Evolutionary conservation across 2,329 filamentous ascomycete species (phyloP).

Genomic region (Zymoseptoria brevis): DNA sequence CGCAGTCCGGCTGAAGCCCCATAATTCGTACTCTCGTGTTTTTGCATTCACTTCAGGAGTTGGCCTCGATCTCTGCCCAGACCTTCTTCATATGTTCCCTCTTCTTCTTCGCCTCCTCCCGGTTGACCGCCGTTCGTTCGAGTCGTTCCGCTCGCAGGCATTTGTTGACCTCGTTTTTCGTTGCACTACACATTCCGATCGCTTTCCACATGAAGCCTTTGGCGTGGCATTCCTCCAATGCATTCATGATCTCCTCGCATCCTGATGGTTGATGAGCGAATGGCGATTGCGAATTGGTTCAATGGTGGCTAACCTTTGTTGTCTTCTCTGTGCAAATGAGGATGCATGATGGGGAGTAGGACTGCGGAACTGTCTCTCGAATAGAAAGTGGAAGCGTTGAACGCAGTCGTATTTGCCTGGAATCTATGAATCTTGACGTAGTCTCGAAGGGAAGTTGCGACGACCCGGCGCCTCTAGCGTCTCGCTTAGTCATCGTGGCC

Average conservation of each 20-base stretch:
- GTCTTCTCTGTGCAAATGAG: constrained; percentile 88
- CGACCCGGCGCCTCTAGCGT: background rate
- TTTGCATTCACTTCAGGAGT: constrained; percentile 43
- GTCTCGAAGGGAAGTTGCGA: background rate
- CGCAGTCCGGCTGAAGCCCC: too few species aligned
- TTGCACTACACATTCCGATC: constrained; percentile 78
- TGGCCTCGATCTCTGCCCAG: constrained; percentile 71
- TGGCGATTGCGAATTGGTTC: background rate
- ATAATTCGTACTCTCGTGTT: too few species aligned
- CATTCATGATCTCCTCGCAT: constrained; percentile 88
- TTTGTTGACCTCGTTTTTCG: constrained; percentile 74
- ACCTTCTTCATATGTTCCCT: constrained; percentile 64
- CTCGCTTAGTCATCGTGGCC: background rate
- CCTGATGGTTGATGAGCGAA: constrained; percentile 45
- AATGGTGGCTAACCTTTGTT: constrained; percentile 57
- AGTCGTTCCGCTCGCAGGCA: constrained; percentile 76
- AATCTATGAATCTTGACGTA: background rate
- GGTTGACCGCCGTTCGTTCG: constrained; percentile 70
- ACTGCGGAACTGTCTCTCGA: background rate
- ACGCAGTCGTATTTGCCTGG: background rate
- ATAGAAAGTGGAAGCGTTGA: background rate
- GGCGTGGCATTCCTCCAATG: constrained; percentile 92
- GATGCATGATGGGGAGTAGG: constrained; percentile 63
- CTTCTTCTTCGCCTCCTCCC: constrained; percentile 61
- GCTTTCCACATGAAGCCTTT: constrained; percentile 88